Base-by-base conservation (phyloP, 2,329 filamentous ascomycete species). In the Emmonsia crescens region DNA sequence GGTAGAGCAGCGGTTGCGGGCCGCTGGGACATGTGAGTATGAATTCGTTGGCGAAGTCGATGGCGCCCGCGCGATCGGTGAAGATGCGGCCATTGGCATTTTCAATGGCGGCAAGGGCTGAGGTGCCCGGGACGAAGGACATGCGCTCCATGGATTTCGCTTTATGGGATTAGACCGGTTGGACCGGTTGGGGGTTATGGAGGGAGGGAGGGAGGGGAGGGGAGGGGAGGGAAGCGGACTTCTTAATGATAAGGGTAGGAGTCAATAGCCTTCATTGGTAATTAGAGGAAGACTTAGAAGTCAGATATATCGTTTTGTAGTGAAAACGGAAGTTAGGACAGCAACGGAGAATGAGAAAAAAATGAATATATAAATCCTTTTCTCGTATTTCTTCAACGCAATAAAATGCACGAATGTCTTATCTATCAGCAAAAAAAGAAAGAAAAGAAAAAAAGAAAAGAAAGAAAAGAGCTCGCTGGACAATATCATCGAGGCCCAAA, bases 21-120 rank as follows among this genome's bases (percentile, higher is more conserved):
- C 57, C 42, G 42, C 44, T 59, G 33, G 57, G 57, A 19, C 57
- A 59, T 38, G 29, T 59, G 57, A 59, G 57, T 16, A 59, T 49
- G 44, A 46, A 59, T 38, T 49, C 42, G 57, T 59, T 48, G 21
- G 42, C 42, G 29, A 29, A 59, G 9, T 49, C 33, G 24, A 59
- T 46, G 19, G 42, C 42, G 29, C 29, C 42, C 4, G 21, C 24
- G 44, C 57, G 57, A 16, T 19, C 14, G 57, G 42, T 49, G 40
- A 48, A 21, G 5, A 59, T 59, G 29, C 57, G 42, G 27, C 57
- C 57, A n/a, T 46, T 48, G 38, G 57, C 57, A 21, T 59, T 59
- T 59, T 59, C 57, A 59, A 59, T 59, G 21, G 57, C 57, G 40
- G 29, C 42, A 24, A 36, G 24, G 21, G 57, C 57, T 27, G 57